Evolutionary conservation across 768 basidiomycete species (phyloP), one percentile per base, ranked within the genome.

Genomic region (Panaeolus papilionaceus): DNA sequence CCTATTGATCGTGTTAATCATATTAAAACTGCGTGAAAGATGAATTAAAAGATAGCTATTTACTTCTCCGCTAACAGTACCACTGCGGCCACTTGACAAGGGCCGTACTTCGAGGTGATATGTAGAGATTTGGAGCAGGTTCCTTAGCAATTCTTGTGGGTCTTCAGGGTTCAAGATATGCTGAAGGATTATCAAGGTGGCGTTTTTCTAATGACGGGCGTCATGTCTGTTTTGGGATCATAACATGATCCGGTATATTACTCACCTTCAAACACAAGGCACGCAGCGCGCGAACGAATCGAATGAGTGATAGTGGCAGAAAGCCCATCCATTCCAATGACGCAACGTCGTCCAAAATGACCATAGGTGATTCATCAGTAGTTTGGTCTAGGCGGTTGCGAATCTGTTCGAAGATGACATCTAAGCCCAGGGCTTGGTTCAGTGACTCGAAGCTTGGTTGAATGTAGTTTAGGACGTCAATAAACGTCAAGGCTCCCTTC

Each of bases 21-120:
- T 8, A 39, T 45, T 38, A 64, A 51, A 20, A 39, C 20, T 49
- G 28, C 39, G 40, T 2, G 38, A 61, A 44, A 20, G 44, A 49
- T 12, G 63, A 61, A 11, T 38, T 14, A 16, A 12, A 38, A 42
- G 62, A 61, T 33, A n/a, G 49, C 33, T 58, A 68, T 82, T 20
- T 63, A 92, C 93, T 83, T 93, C 90, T 20, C 93, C 93, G 67
- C 88, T 92, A 37, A 95, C 90, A 23, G 88, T 82, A 2, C 92
- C 92, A 68, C 93, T 94, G 28, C 88, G 81, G 4, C 93, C 93
- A 69, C 90, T 93, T 0, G 88, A 81, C 7, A 95, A 80, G 0
- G 92, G 87, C 45, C 84, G 81, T 2, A 94, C 89, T 67, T 94
- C 92, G 3, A 94, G 71, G 71, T 93, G 92, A 69, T 90, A 89